phyloP scores from a whole-genome alignment of 225 moss, liverwort and hornwort species.

The Pseudoscleropodium purum region DNA sequence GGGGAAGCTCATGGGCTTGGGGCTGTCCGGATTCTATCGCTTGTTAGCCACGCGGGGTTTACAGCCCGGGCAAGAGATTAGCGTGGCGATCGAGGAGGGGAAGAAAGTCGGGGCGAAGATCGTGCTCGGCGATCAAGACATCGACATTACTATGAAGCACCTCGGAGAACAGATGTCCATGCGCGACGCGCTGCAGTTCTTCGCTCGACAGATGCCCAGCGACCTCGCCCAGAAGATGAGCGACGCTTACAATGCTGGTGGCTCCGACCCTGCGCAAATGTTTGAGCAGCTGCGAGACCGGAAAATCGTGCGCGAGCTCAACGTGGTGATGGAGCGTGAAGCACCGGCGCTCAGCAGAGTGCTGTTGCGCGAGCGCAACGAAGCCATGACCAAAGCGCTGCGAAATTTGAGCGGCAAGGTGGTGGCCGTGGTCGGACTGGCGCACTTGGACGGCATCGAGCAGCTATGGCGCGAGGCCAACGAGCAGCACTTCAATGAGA shows the following conservation, averaged over 20 bases:
- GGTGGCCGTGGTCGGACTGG: conserved; percentile 22
- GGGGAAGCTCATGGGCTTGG: conserved; percentile 55
- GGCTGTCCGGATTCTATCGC: conserved; percentile 49
- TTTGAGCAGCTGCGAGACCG: conserved; percentile 24
- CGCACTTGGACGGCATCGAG: conserved; percentile 35
- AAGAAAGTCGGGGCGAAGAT: conserved; percentile 18
- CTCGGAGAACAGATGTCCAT: conserved; percentile 31
- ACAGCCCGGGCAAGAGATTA: conserved; percentile 59
- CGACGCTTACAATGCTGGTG: not conserved
- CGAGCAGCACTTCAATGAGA: not conserved
- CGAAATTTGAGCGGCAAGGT: conserved; percentile 23
- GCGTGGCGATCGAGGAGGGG: conserved; percentile 14
- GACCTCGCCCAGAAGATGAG: conserved; percentile 5
- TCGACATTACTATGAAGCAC: conserved; percentile 17
- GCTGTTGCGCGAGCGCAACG: conserved; percentile 15
- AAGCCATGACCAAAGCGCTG: conserved; percentile 19
- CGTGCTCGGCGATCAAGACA: conserved; percentile 23
- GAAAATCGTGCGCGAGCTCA: conserved; percentile 13
- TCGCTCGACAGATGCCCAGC: conserved; percentile 10
- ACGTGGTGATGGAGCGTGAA: conserved; percentile 9
- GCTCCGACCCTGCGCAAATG: not conserved
- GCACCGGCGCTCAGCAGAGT: conserved; percentile 1
- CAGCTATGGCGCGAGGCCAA: conserved; percentile 27
- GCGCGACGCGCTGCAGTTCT: conserved; percentile 15
- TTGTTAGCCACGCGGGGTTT: conserved; percentile 39